These are phyloP conservation scores for Climacium dendroides DNA, from an alignment of 225 moss, liverwort and hornwort species.

Conservation along the genomic window DNA sequence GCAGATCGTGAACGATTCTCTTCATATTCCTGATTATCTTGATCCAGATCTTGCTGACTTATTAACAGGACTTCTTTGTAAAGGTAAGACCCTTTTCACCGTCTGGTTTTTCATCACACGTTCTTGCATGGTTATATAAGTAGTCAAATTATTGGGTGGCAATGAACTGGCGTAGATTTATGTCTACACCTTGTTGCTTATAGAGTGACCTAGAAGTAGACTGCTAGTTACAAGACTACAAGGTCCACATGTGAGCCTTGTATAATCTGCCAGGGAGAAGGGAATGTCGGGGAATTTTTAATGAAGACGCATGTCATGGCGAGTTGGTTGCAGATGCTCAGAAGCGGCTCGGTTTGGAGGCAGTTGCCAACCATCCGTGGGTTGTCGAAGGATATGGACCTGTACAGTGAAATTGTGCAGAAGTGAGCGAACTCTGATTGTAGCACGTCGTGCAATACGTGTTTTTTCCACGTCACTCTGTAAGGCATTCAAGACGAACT, in stretches of 20 bases:
- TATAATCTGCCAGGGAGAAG: neutral
- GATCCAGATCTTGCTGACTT: conserved; percentile 65
- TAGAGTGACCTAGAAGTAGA: neutral
- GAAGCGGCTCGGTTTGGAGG: conserved; percentile 54
- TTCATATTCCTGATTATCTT: conserved; percentile 59
- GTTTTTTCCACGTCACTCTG: neutral
- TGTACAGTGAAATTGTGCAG: conserved; percentile 8
- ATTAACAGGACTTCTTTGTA: conserved; percentile 67
- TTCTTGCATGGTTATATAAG: neutral
- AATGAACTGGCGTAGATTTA: neutral
- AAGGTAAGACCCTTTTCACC: conserved; percentile 38
- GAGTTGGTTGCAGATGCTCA: conserved; percentile 42
- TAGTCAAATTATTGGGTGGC: neutral
- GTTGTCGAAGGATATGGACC: conserved; percentile 36
- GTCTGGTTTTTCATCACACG: neutral
- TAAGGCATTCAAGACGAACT: neutral
- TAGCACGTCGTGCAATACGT: neutral
- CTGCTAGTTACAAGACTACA: neutral
- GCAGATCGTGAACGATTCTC: conserved; percentile 78
- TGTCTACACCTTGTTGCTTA: neutral
- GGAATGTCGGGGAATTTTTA: neutral
- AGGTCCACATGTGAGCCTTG: neutral
- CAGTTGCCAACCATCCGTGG: conserved; percentile 57
- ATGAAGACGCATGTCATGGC: neutral
- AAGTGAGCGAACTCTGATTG: neutral